phyloP scores from a whole-genome alignment of 768 basidiomycete species.

The Lepiota venenata region DNA sequence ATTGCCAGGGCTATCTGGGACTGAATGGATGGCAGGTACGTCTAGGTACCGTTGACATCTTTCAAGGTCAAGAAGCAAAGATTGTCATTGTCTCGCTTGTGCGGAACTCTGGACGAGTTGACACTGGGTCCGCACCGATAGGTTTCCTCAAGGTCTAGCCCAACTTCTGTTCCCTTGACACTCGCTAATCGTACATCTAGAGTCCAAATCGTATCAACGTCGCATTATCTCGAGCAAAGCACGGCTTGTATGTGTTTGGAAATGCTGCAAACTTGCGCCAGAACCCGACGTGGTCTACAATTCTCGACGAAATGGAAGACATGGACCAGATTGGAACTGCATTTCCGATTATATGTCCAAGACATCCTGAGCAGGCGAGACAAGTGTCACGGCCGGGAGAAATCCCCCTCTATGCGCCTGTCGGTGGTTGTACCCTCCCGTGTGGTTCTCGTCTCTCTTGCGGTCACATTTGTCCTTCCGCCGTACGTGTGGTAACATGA shows the following conservation, averaged over 20 bases:
- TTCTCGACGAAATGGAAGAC: conserved; percentile 55
- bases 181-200: neutral
- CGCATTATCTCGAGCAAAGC: conserved; percentile 68
- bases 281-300: conserved; percentile 40
- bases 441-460: conserved; percentile 53
- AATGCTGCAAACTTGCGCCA: conserved; percentile 54
- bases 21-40: conserved; percentile 41
- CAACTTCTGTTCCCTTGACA: neutral
- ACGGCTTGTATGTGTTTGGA: conserved; percentile 73
- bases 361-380: conserved; percentile 43
- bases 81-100: conserved; percentile 76
- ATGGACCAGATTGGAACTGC: conserved; percentile 43
- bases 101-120: conserved; percentile 52
- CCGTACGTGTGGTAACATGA: conserved; percentile 31
- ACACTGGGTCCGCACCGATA: conserved; percentile 40
- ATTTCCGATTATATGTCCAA: conserved; percentile 56
- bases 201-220: conserved; percentile 65
- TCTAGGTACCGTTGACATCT: conserved; percentile 75
- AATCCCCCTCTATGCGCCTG: conserved; percentile 49
- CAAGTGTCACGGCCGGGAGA: conserved; percentile 48
- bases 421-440: conserved; percentile 61
- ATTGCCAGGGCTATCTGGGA: neutral
- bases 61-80: conserved; percentile 72
- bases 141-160: conserved; percentile 69
- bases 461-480: conserved; percentile 63